Evolutionary conservation across 805 yeast species (phyloP), one percentile per base, ranked within the genome.

Genomic region (Clavispora vitiphila): DNA sequence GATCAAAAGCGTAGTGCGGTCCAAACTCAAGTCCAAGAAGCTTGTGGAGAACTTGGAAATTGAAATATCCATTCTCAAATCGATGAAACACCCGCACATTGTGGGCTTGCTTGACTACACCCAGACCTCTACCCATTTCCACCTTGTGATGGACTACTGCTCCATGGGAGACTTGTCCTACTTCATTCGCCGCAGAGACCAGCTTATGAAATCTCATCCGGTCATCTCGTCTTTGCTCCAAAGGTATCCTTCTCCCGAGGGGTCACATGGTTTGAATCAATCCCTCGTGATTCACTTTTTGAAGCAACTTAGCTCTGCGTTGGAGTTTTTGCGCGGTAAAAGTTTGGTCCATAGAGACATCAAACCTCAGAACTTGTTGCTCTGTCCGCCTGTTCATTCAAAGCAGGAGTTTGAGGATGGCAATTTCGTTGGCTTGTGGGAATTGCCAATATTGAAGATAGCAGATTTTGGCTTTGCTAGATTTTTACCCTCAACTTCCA

Each of bases 381-480:
- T 93, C 45, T 81, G 86, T 38, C 95, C 96, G 1, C 97, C 98
- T 0, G 65, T 76, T 3, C 83, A 80, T 50, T 74, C 90, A 12
- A 71, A 74, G 41, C 65, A 67, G 15, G 81, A 77, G 22, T 86
- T 86, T 49, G 72, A 72, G 36, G 72, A 72, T 4, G 65, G 57
- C 4, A 76, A 81, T 3, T 86, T 71, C 62, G 81, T 79, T 5
- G 98, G 98, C 0, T 67, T 83, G 44, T 85, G 91, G 81, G 95
- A 87, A 53, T 69, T 93, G 47, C 99, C 99, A 1, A 76, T 90
- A 8, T 72, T 93, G 48, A 91, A 91, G 62, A 81, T 93, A 46
- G 99, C 99, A 10, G 99, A 93, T 67, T 93, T 93, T 64, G 99
- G 99, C 1, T 93, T 93, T 67, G 99, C 99, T 5, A 74, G 98